Evolutionary conservation across 1,284 basidiomycete species (phyloP).

Genomic region (Trichosporon inkin): DNA sequence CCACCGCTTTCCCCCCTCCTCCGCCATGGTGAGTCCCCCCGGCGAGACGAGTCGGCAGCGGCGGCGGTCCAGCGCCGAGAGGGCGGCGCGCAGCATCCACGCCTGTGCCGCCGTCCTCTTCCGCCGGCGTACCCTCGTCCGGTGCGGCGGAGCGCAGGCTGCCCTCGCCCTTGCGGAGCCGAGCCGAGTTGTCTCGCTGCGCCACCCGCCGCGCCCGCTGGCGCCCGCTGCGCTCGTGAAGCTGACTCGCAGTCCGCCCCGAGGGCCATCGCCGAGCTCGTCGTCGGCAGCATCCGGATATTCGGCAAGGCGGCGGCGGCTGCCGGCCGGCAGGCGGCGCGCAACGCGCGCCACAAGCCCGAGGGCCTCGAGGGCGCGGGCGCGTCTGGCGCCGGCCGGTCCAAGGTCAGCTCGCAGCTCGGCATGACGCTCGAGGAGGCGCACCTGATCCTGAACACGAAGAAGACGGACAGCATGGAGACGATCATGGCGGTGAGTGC

Average conservation of each 20-base stretch:
- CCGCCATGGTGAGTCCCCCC: too few species aligned
- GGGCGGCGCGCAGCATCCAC: too few species aligned
- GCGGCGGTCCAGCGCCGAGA: too few species aligned
- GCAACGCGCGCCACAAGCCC: slow-evolving; percentile 81
- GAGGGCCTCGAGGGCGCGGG: slow-evolving; percentile 41
- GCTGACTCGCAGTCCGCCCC: slow-evolving; percentile 32
- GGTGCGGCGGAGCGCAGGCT: too few species aligned
- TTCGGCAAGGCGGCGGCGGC: slow-evolving; percentile 87
- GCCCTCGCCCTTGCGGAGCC: too few species aligned
- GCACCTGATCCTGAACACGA: slow-evolving; percentile 85
- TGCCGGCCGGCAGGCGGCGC: slow-evolving; percentile 84
- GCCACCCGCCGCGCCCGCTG: too few species aligned
- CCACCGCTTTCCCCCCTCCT: too few species aligned
- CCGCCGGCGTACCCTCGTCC: too few species aligned
- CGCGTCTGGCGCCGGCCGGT: slow-evolving; percentile 27
- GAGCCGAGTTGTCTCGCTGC: too few species aligned
- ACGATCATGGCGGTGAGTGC: slow-evolving; percentile 64
- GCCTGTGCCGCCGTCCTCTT: too few species aligned
- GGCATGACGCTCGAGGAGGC: slow-evolving; percentile 97
- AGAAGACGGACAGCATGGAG: slow-evolving; percentile 68
- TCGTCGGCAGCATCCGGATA: slow-evolving; percentile 35
- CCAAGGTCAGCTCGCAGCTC: slow-evolving; percentile 60
- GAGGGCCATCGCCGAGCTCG: slow-evolving; percentile 35
- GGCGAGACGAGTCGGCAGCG: too few species aligned
- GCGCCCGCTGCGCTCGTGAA: too few species aligned